Conservation (phyloP, 2,329 filamentous ascomycete species). For the Aspergillus niger region DNA sequence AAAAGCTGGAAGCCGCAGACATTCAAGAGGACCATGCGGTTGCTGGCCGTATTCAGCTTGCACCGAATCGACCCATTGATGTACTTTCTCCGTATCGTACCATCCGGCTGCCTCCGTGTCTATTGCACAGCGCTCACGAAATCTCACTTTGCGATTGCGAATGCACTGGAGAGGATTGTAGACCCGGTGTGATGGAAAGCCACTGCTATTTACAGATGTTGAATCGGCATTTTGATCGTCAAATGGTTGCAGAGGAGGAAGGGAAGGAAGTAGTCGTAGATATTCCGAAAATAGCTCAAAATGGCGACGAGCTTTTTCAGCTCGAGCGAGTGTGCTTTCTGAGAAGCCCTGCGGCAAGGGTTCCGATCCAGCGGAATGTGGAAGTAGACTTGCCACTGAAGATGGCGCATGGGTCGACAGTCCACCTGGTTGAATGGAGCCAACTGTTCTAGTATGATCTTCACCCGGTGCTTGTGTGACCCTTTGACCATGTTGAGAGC, state of each 20-base stretch:
- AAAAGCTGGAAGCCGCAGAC: constrained; percentile 48
- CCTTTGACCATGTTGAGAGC: constrained; percentile 21
- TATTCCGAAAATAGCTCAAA: constrained; percentile 87
- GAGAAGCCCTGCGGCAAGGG: constrained; percentile 61
- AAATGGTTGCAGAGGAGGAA: constrained; percentile 61
- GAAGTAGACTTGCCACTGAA: constrained; percentile 32
- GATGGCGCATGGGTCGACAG: constrained; percentile 18
- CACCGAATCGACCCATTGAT: constrained; percentile 74
- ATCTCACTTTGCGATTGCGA: constrained; percentile 82
- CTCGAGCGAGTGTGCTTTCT: constrained; percentile 75
- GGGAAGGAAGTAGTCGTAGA: constrained; percentile 71
- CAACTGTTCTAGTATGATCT: constrained; percentile 23
- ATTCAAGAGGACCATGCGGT: constrained; percentile 48
- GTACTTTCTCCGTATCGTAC: constrained; percentile 69
- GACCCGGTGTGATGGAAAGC: constrained; percentile 59
- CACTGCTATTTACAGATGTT: constrained; percentile 32
- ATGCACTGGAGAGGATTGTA: constrained; percentile 95
- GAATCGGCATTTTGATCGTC: constrained; percentile 18
- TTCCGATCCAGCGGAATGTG: constrained; percentile 32
- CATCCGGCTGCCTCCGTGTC: constrained; percentile 77
- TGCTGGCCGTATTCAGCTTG: constrained; percentile 51
- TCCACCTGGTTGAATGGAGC: constrained; percentile 12
- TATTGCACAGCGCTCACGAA: constrained; percentile 72
- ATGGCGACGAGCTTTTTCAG: constrained; percentile 79
- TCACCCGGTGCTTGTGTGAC: constrained; percentile 30